These are phyloP conservation scores for Macaranga tanarius DNA, from an alignment of 441 rosid species.

Conservation along the genomic window DNA sequence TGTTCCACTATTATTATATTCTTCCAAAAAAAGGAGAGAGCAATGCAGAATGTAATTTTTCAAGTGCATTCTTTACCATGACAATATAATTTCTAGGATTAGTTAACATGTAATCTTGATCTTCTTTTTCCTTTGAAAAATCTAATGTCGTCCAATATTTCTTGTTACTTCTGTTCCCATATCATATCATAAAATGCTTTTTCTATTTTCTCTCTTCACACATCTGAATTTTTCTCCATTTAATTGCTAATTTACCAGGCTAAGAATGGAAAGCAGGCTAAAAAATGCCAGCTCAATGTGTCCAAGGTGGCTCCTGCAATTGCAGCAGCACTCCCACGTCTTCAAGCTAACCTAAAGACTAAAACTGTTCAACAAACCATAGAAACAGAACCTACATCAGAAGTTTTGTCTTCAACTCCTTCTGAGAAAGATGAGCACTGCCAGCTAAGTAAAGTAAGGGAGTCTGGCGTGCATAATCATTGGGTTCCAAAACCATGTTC, in stretches of 20 bases:
- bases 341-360: conserved; percentile 29
- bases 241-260: conserved; percentile 32
- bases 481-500: conserved; percentile 28
- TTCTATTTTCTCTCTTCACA: neutral
- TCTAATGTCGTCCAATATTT: neutral
- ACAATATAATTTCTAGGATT: neutral
- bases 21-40: neutral
- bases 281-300: conserved; percentile 31
- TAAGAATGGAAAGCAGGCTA: conserved; percentile 39
- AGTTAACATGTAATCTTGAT: neutral
- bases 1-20: neutral
- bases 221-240: conserved; percentile 10
- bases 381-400: conserved; percentile 22
- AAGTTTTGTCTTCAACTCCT: conserved; percentile 18
- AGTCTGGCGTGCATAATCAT: conserved; percentile 17
- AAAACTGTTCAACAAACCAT: conserved; percentile 25
- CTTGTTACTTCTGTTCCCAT: neutral
- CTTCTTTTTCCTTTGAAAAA: neutral
- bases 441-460: conserved; percentile 15
- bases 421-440: conserved; percentile 30
- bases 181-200: neutral
- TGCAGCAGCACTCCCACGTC: conserved; percentile 24
- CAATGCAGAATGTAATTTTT: neutral
- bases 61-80: neutral
- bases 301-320: conserved; percentile 40